Conservation (phyloP, 768 basidiomycete genomes). For the Boletus vermiculosoides region DNA sequence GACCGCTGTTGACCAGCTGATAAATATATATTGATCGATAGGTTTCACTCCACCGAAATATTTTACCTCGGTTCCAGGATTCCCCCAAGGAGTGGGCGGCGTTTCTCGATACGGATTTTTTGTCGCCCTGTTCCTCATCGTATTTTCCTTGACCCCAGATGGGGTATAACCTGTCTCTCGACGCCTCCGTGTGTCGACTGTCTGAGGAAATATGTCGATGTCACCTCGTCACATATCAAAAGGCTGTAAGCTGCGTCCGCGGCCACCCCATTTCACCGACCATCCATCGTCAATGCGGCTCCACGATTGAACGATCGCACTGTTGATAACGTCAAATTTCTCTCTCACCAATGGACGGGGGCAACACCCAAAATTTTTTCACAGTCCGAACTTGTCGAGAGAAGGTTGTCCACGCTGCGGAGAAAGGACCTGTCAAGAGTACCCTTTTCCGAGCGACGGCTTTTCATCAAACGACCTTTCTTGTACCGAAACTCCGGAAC, state of each 20-base stretch:
- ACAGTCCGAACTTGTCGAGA: constrained; percentile 19
- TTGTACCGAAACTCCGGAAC: neutral
- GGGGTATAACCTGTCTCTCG: neutral
- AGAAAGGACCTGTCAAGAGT: constrained; percentile 1
- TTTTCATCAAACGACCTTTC: neutral
- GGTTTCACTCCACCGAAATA: neutral
- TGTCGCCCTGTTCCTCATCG: neutral
- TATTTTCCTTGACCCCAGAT: neutral
- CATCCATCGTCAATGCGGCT: constrained; percentile 7
- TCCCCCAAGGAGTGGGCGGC: neutral
- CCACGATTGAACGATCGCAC: constrained; percentile 13
- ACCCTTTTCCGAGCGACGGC: constrained; percentile 3
- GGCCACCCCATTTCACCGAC: constrained; percentile 12
- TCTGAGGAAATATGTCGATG: neutral
- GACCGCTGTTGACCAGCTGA: constrained; percentile 20
- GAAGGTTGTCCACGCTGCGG: constrained; percentile 13
- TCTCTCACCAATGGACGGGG: neutral
- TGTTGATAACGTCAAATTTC: constrained; percentile 18
- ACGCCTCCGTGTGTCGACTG: neutral
- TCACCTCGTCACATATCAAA: constrained; percentile 2
- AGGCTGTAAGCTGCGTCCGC: neutral
- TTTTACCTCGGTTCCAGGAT: constrained; percentile 3
- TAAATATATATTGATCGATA: constrained; percentile 22
- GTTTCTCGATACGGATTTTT: constrained; percentile 2
- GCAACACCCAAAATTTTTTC: constrained; percentile 10